Percentiles rank a stretch among this genome's conserved stretches.
These are phyloP conservation scores for Penicillium hordei DNA, from an alignment of 2,329 filamentous ascomycete genomes.

Conservation along the genomic window DNA sequence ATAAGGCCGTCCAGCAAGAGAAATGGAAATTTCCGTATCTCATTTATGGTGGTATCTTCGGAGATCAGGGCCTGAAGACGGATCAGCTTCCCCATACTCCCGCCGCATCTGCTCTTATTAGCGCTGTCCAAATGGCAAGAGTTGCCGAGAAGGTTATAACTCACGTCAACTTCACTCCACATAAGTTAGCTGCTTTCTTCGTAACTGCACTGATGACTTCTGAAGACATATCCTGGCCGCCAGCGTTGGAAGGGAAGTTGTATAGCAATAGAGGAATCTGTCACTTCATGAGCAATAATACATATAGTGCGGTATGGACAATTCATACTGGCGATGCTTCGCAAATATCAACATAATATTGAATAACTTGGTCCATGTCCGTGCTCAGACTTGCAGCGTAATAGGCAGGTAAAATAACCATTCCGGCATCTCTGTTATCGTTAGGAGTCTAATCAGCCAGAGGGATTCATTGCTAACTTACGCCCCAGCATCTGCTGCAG, in stretches of 20 bases:
- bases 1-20: constrained; percentile 25
- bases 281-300: not conserved
- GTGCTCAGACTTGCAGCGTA: not conserved
- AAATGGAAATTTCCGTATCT: not conserved
- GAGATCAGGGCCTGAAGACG: not conserved
- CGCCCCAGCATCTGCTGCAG: not conserved
- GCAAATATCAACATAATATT: not conserved
- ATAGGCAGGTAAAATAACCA: not conserved
- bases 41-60: not conserved
- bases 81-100: not conserved
- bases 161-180: not conserved
- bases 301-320: not conserved
- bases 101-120: not conserved
- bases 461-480: not conserved
- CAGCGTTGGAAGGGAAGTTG: not conserved
- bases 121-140: not conserved
- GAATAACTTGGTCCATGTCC: not conserved
- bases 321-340: not conserved
- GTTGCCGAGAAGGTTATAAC: not conserved
- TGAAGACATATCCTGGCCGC: not conserved
- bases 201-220: not conserved
- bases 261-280: not conserved
- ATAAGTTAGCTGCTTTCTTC: not conserved
- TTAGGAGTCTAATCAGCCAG: not conserved
- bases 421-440: not conserved